Evolutionary conservation across 2,329 filamentous ascomycete species (phyloP).

Genomic region (Cladosporium oxysporum): DNA sequence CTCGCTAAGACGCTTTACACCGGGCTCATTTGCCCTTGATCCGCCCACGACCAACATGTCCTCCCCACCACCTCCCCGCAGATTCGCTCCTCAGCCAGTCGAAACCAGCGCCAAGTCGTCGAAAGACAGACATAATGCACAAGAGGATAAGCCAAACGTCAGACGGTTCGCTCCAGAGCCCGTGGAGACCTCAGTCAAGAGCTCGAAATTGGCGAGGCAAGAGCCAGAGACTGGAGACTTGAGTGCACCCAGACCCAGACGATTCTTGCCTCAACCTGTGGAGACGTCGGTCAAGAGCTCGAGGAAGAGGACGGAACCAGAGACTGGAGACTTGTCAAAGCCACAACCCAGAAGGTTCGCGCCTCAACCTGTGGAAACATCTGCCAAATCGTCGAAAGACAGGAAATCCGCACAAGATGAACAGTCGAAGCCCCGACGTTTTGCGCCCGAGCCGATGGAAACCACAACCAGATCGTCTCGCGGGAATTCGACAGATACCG

Average conservation of each 20-base stretch:
- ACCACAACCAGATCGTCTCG: constrained; percentile 27
- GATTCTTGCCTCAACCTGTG: constrained; percentile 70
- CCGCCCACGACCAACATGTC: neutral
- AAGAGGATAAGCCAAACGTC: constrained; percentile 26
- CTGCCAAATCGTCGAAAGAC: constrained; percentile 56
- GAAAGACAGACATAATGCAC: constrained; percentile 38
- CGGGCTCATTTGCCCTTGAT: constrained; percentile 2
- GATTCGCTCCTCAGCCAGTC: constrained; percentile 69
- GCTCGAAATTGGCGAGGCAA: constrained; percentile 24
- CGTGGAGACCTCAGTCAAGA: constrained; percentile 67
- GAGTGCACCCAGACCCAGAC: constrained; percentile 38
- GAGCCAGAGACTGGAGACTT: constrained; percentile 15
- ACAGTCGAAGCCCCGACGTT: constrained; percentile 26
- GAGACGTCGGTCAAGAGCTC: constrained; percentile 67
- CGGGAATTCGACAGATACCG: constrained; percentile 31
- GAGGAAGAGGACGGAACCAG: constrained; percentile 35
- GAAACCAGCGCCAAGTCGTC: constrained; percentile 67
- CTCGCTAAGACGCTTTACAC: neutral
- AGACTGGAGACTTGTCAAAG: constrained; percentile 33
- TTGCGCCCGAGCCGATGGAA: constrained; percentile 42
- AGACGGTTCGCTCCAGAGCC: constrained; percentile 67
- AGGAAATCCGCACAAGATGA: constrained; percentile 29
- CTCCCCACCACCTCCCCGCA: constrained; percentile 37
- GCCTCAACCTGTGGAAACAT: constrained; percentile 73
- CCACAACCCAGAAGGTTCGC: constrained; percentile 56